Evolutionary conservation across 352 stramenopile genomes (phyloP).

Genomic region (Phytopythium vexans): DNA sequence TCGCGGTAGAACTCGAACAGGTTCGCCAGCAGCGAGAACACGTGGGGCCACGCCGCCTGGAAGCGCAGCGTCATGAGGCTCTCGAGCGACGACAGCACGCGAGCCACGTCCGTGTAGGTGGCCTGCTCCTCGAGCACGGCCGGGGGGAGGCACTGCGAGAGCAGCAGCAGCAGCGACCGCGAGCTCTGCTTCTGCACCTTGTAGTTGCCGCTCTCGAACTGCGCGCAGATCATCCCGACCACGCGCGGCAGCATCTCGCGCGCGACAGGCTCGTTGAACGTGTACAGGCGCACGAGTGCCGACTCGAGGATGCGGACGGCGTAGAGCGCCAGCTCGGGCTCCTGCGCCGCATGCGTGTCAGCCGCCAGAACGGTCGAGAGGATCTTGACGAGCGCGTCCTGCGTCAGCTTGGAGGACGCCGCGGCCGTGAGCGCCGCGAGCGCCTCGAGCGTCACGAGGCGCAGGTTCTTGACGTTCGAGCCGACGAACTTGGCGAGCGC

Average conservation of each 20-base stretch:
- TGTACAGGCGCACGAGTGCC: slow-evolving; percentile 61
- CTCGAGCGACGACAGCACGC: slow-evolving; percentile 72
- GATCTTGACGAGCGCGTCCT: slow-evolving; percentile 65
- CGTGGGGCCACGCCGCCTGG: slow-evolving; percentile 72
- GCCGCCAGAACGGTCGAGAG: slow-evolving; percentile 59
- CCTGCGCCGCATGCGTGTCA: slow-evolving; percentile 55
- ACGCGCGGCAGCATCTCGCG: slow-evolving; percentile 74
- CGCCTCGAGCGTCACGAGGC: slow-evolving; percentile 75
- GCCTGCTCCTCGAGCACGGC: slow-evolving; percentile 51
- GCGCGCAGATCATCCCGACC: slow-evolving; percentile 65
- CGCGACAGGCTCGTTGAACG: slow-evolving; percentile 46
- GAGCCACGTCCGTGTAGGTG: slow-evolving; percentile 56
- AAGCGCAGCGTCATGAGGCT: slow-evolving; percentile 83
- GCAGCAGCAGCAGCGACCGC: slow-evolving; percentile 58
- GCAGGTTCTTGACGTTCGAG: slow-evolving; percentile 71
- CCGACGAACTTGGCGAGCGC: slow-evolving; percentile 71
- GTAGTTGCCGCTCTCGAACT: slow-evolving; percentile 59
- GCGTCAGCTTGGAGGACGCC: slow-evolving; percentile 51
- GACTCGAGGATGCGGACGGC: slow-evolving; percentile 64
- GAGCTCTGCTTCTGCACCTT: slow-evolving; percentile 61
- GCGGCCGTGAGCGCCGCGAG: slow-evolving; percentile 59
- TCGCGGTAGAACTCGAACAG: slow-evolving; percentile 74
- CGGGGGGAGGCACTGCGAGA: slow-evolving; percentile 55
- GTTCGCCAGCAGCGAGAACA: slow-evolving; percentile 70
- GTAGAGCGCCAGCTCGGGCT: slow-evolving; percentile 57